These are phyloP conservation scores for Neurospora sp. DNA, from an alignment of 495 filamentous ascomycete species.

Conservation along the genomic window DNA sequence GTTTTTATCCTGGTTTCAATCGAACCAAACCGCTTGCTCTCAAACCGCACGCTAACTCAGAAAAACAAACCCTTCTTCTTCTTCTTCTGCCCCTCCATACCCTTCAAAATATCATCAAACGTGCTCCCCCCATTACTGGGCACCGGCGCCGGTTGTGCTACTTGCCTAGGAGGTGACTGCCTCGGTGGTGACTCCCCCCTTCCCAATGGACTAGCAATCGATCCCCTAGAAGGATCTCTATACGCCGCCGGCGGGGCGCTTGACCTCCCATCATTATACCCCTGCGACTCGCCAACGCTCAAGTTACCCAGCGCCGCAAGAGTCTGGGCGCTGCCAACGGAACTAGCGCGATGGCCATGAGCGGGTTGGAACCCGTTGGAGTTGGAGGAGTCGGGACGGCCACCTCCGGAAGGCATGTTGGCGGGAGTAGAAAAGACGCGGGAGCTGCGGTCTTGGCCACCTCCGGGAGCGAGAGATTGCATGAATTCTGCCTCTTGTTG, in stretches of 20 bases:
- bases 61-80: slow-evolving; percentile 37
- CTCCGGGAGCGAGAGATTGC: neutral
- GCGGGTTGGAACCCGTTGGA: neutral
- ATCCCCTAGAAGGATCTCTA: neutral
- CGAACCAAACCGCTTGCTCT: no score
- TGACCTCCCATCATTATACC: neutral
- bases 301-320: neutral
- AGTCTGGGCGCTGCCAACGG: neutral
- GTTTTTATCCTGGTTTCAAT: neutral
- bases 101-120: slow-evolving; percentile 57
- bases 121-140: slow-evolving; percentile 26
- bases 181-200: neutral
- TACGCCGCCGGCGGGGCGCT: neutral
- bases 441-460: neutral
- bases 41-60: neutral
- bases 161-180: neutral
- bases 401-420: neutral
- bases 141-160: neutral
- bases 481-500: neutral
- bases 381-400: neutral
- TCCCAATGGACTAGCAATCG: neutral
- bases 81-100: slow-evolving; percentile 34
- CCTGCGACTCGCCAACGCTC: neutral
- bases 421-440: neutral
- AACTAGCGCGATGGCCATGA: neutral